These are phyloP conservation scores for Fusarium aywerte DNA, from an alignment of 2,329 filamentous ascomycete genomes.

Conservation along the genomic window DNA sequence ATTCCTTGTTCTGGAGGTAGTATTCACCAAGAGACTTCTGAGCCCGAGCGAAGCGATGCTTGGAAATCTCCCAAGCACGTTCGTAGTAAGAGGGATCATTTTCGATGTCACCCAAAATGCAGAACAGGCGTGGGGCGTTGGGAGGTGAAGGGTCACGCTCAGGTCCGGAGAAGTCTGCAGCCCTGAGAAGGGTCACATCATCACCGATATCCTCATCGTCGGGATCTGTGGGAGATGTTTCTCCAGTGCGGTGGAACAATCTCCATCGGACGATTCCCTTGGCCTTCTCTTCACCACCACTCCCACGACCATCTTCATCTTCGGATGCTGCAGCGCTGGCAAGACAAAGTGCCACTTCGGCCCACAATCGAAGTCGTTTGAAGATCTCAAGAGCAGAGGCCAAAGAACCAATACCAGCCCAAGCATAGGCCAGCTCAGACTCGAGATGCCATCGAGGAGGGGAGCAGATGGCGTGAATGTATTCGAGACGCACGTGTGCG, in stretches of 20 bases:
- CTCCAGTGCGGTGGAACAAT: slow-evolving; percentile 74
- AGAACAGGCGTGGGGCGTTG: slow-evolving; percentile 88
- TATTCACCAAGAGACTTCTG: slow-evolving; percentile 87
- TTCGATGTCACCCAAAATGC: slow-evolving; percentile 92
- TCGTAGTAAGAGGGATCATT: slow-evolving; percentile 79
- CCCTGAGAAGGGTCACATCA: slow-evolving; percentile 67
- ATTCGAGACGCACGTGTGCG: slow-evolving; percentile 78
- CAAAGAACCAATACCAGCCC: slow-evolving; percentile 88
- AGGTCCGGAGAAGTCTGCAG: slow-evolving; percentile 66
- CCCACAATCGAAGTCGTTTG: slow-evolving; percentile 91
- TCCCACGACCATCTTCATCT: slow-evolving; percentile 64
- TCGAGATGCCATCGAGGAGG: slow-evolving; percentile 95
- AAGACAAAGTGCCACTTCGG: slow-evolving; percentile 91
- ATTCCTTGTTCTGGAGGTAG: slow-evolving; percentile 74
- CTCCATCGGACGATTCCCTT: slow-evolving; percentile 79
- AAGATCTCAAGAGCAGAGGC: slow-evolving; percentile 95
- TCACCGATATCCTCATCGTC: slow-evolving; percentile 62
- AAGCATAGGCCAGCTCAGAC: slow-evolving; percentile 90
- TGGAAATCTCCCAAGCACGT: slow-evolving; percentile 88
- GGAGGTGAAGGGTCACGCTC: slow-evolving; percentile 76
- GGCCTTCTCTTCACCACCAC: slow-evolving; percentile 80
- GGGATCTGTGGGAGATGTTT: slow-evolving; percentile 51
- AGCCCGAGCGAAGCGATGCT: slow-evolving; percentile 82
- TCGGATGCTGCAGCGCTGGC: slow-evolving; percentile 71
- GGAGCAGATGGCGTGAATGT: slow-evolving; percentile 84